A percentile compares a stretch with the other conserved stretches of the same genome.
phyloP scores from a whole-genome alignment of 306 rosid genomes.

The Cucurbita pepo region DNA sequence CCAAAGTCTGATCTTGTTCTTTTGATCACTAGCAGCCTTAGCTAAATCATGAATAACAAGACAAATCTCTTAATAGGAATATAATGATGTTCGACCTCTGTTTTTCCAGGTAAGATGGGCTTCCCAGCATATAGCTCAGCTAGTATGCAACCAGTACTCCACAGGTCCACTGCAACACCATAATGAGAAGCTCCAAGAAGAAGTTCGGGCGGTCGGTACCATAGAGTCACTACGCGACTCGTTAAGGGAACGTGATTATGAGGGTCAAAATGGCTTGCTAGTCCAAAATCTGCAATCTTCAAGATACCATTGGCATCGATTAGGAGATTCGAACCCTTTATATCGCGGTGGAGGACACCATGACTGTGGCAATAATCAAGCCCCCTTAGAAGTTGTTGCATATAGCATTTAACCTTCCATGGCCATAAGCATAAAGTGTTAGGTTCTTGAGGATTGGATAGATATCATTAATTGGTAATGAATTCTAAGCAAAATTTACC shows the following conservation, averaged over 20 bases:
- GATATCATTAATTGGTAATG: not conserved
- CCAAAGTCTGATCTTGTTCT: not conserved
- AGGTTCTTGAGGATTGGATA: slow-evolving; percentile 4
- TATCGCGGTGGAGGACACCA: slow-evolving; percentile 92
- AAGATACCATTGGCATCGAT: slow-evolving; percentile 58
- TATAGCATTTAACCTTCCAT: slow-evolving; percentile 71
- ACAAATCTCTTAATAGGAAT: not conserved
- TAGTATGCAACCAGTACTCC: slow-evolving; percentile 93
- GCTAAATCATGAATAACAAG: not conserved
- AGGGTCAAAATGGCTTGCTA: slow-evolving; percentile 71
- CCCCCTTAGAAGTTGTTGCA: slow-evolving; percentile 86
- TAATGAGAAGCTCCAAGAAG: slow-evolving; percentile 79
- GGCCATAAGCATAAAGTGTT: slow-evolving; percentile 9
- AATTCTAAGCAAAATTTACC: slow-evolving; percentile 29
- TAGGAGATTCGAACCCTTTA: slow-evolving; percentile 95
- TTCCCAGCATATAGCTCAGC: slow-evolving; percentile 78
- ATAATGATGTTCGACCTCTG: slow-evolving; percentile 45
- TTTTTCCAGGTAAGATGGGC: slow-evolving; percentile 91
- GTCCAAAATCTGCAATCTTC: slow-evolving; percentile 93
- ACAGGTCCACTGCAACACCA: slow-evolving; percentile 84
- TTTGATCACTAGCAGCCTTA: not conserved
- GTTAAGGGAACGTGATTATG: slow-evolving; percentile 47
- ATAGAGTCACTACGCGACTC: slow-evolving; percentile 87
- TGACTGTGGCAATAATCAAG: slow-evolving; percentile 74
- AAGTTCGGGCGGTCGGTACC: slow-evolving; percentile 98